phyloP scores from a whole-genome alignment of 1,284 basidiomycete species.

The Trametes hirsuta region DNA sequence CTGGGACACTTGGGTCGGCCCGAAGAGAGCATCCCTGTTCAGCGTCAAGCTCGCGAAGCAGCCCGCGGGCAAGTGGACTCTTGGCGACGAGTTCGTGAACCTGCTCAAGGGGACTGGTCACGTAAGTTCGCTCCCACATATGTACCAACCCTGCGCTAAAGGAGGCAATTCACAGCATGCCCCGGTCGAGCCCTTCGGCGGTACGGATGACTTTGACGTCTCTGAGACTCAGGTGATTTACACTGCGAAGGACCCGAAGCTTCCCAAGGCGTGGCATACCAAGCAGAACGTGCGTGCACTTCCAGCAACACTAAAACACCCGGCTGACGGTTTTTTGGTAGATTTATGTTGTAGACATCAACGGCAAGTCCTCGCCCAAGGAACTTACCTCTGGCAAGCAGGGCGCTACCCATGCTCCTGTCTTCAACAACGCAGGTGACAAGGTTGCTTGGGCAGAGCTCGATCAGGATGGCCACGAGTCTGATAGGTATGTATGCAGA shows the following conservation, averaged over 20 bases:
- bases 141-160: not conserved
- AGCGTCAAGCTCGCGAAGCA: constrained; percentile 57
- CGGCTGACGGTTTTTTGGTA: constrained; percentile 29
- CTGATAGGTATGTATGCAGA: constrained; percentile 56
- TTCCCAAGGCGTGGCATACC: constrained; percentile 78
- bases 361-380: constrained; percentile 49
- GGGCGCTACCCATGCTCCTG: constrained; percentile 76
- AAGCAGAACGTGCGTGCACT: constrained; percentile 64
- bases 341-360: constrained; percentile 68
- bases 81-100: constrained; percentile 58
- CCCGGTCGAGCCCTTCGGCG: constrained; percentile 85
- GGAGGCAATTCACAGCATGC: constrained; percentile 46
- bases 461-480: constrained; percentile 86
- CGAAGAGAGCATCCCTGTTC: constrained; percentile 74
- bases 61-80: constrained; percentile 52
- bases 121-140: constrained; percentile 42
- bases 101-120: constrained; percentile 68
- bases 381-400: constrained; percentile 83
- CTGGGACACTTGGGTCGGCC: constrained; percentile 88
- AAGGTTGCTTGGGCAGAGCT: constrained; percentile 89
- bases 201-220: constrained; percentile 77
- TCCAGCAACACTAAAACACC: not conserved
- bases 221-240: constrained; percentile 74
- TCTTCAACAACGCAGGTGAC: constrained; percentile 66
- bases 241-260: constrained; percentile 79